Conservation (phyloP, 139 green algal genomes). For the Coccomyxa sp. region DNA sequence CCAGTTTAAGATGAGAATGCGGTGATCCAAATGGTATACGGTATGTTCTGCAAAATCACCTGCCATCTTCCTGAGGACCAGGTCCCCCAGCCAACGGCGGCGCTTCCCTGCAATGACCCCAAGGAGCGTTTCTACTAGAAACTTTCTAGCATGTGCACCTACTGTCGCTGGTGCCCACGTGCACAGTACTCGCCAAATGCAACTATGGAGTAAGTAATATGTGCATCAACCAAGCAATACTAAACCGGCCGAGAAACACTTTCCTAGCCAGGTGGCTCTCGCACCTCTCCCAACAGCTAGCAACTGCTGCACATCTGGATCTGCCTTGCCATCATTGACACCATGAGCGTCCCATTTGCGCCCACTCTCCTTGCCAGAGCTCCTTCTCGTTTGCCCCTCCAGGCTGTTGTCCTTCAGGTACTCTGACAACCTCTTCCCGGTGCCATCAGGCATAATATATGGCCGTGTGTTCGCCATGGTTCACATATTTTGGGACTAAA, state of each 20-base stretch:
- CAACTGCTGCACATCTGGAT: not conserved
- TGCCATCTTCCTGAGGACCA: constrained; percentile 45
- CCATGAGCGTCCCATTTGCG: not conserved
- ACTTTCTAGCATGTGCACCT: too few species aligned
- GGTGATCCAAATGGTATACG: too few species aligned
- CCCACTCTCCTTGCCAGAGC: not conserved
- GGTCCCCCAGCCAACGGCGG: constrained; percentile 44
- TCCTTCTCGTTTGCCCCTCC: constrained; percentile 8
- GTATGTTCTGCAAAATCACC: too few species aligned
- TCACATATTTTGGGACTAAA: not conserved
- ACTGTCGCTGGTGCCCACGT: too few species aligned
- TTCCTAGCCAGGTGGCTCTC: too few species aligned
- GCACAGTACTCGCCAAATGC: too few species aligned
- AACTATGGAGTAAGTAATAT: too few species aligned
- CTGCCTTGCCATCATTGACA: not conserved
- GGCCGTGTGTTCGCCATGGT: constrained; percentile 3
- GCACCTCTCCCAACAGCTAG: not conserved
- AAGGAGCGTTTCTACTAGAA: too few species aligned
- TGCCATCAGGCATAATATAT: constrained; percentile 41
- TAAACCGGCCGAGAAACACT: too few species aligned
- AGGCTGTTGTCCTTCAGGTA: constrained; percentile 4
- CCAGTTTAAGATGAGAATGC: not conserved
- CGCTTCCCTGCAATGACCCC: constrained; percentile 15
- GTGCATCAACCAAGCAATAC: too few species aligned
- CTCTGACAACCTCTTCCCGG: not conserved